Percentiles rank a stretch among this genome's conserved stretches.
Evolutionary conservation across 2,329 filamentous ascomycete genomes (phyloP).

Genomic region (Coleophoma cylindrospora): DNA sequence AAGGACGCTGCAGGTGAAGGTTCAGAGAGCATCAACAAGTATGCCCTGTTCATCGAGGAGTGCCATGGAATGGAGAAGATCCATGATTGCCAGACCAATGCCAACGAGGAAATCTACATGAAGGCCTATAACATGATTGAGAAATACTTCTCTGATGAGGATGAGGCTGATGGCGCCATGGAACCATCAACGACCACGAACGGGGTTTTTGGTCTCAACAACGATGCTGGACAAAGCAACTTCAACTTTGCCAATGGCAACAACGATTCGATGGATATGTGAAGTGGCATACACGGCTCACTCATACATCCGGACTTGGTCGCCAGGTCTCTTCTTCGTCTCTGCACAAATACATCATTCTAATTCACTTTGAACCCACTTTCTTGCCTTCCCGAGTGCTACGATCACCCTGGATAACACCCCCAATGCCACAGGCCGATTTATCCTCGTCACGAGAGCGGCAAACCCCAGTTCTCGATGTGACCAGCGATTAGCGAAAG

Average conservation of each 20-base stretch:
- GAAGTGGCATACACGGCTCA: conserved; percentile 28
- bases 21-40: conserved; percentile 83
- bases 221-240: conserved; percentile 62
- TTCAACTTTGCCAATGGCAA: conserved; percentile 92
- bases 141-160: conserved; percentile 99
- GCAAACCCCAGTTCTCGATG: conserved; percentile 18
- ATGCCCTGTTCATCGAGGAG: conserved; percentile 97
- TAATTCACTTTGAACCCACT: conserved; percentile 20
- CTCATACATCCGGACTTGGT: conserved; percentile 11
- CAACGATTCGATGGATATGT: conserved; percentile 73
- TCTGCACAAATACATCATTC: conserved; percentile 17
- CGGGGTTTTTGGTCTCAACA: conserved; percentile 75
- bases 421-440: conserved; percentile 10
- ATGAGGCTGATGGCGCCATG: conserved; percentile 72
- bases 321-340: conserved; percentile 8
- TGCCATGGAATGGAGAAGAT: conserved; percentile 99
- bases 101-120: conserved; percentile 99
- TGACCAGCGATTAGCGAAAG: conserved; percentile 29
- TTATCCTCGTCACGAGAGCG: conserved; percentile 11
- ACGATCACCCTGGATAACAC: neutral
- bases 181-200: conserved; percentile 55
- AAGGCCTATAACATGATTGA: conserved; percentile 99
- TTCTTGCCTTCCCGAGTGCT: too few relatives aligned
- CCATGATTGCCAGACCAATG: conserved; percentile 99
- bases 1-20: conserved; percentile 80